phyloP scores from a whole-genome alignment of 805 yeast species.

The Candida sakaeoensis region DNA sequence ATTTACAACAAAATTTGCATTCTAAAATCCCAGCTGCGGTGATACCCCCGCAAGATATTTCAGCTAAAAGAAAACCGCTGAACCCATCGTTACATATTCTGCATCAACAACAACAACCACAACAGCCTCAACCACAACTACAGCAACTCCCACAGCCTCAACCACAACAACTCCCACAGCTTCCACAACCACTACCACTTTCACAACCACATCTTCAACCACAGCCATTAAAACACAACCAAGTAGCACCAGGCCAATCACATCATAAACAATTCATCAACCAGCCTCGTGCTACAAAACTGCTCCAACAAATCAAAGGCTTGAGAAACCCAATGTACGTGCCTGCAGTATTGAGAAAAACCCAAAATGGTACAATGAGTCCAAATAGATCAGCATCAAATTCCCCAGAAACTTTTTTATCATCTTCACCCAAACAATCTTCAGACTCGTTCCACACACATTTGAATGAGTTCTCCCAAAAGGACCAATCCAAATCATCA shows the following conservation, averaged over 20 bases:
- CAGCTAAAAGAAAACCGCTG: conserved; percentile 10
- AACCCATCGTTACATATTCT: conserved; percentile 4
- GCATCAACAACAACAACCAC: conserved; percentile 1
- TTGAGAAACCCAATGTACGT: conserved; percentile 84
- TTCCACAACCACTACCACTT: not conserved
- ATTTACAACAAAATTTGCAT: conserved; percentile 4
- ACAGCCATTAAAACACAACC: conserved; percentile 4
- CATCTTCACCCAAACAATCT: conserved; percentile 4
- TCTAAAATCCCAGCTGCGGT: conserved; percentile 21
- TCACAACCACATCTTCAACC: conserved; percentile 1
- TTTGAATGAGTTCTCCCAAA: conserved; percentile 5
- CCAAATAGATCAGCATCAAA: conserved; percentile 11
- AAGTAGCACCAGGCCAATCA: conserved; percentile 3
- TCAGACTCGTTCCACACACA: conserved; percentile 4
- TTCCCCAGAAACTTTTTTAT: conserved; percentile 9
- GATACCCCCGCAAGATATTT: conserved; percentile 17
- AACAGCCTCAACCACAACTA: conserved; percentile 2
- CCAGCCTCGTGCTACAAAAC: conserved; percentile 19
- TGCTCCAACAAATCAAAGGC: conserved; percentile 67
- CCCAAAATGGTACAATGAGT: conserved; percentile 13
- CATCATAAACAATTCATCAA: conserved; percentile 7
- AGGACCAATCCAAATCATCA: conserved; percentile 11
- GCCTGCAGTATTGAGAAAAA: conserved; percentile 77
- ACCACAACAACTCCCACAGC: too few relatives aligned
- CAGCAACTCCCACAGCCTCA: conserved; percentile 5